These are phyloP conservation scores for Podaxis rugospora DNA, from an alignment of 768 basidiomycete genomes.

Conservation along the genomic window DNA sequence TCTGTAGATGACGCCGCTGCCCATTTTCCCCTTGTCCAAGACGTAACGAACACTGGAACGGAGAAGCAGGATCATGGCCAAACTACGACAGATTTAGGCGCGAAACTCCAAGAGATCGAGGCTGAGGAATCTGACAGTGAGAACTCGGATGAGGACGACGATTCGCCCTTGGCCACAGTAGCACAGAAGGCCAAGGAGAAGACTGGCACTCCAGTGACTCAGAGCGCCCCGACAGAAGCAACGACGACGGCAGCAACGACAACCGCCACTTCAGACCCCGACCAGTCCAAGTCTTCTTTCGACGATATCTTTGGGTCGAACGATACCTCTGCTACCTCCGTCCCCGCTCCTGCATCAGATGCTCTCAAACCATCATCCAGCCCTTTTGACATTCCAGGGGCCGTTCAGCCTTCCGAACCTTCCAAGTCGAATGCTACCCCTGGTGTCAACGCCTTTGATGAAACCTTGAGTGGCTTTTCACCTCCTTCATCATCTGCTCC, in stretches of 20 bases:
- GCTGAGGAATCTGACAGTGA: conserved; percentile 48
- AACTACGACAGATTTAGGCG: conserved; percentile 14
- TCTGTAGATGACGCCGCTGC: conserved; percentile 33
- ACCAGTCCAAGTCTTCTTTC: conserved; percentile 29
- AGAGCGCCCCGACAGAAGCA: conserved; percentile 15
- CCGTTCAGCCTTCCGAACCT: not conserved
- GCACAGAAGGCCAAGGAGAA: conserved; percentile 8
- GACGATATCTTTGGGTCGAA: conserved; percentile 51
- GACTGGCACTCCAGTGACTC: conserved; percentile 4
- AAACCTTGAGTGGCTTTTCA: conserved; percentile 59
- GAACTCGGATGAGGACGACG: conserved; percentile 29
- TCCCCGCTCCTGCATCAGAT: conserved; percentile 21
- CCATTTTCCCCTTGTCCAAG: conserved; percentile 36
- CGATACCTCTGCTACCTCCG: conserved; percentile 9
- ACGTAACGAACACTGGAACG: conserved; percentile 16
- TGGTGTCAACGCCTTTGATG: conserved; percentile 70
- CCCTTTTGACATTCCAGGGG: conserved; percentile 8
- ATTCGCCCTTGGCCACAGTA: conserved; percentile 33
- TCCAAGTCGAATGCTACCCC: conserved; percentile 20
- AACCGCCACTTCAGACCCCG: not conserved
- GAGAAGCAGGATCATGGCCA: not conserved
- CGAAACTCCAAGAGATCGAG: conserved; percentile 53
- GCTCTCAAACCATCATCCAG: conserved; percentile 11
- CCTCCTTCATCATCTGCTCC: conserved; percentile 29
- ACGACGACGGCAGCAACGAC: conserved; percentile 6